These are phyloP conservation scores for Basidiobolus meristosporus DNA, from an alignment of 371 early-diverging fungal genomes.

Conservation along the genomic window DNA sequence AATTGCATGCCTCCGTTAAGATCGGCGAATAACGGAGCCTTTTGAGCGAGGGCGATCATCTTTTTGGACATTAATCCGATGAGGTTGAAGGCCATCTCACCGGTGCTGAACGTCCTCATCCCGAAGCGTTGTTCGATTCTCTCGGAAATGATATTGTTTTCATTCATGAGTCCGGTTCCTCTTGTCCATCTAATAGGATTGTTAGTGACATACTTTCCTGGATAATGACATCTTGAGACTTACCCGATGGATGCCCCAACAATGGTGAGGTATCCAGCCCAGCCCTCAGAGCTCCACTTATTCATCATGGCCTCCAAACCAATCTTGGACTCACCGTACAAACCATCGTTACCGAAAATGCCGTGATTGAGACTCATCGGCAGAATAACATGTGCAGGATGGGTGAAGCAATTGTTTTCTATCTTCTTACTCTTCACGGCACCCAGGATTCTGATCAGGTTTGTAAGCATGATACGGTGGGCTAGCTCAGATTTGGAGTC, in stretches of 20 bases:
- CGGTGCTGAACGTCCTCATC: slow-evolving; percentile 80
- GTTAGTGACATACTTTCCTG: too few species aligned
- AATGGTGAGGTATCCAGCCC: slow-evolving; percentile 75
- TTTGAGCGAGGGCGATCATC: slow-evolving; percentile 55
- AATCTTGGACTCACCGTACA: slow-evolving; percentile 91
- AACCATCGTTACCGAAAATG: slow-evolving; percentile 82
- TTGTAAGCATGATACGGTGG: slow-evolving; percentile 82
- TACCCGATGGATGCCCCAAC: slow-evolving; percentile 83
- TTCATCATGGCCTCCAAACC: slow-evolving; percentile 78
- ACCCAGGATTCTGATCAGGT: slow-evolving; percentile 64
- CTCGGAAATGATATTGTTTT: slow-evolving; percentile 82
- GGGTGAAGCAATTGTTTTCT: slow-evolving; percentile 50
- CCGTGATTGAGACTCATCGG: slow-evolving; percentile 95
- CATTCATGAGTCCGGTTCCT: slow-evolving; percentile 88
- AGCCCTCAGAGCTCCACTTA: slow-evolving; percentile 83
- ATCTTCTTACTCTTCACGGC: slow-evolving; percentile 71
- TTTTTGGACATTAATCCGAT: slow-evolving; percentile 76
- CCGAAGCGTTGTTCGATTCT: slow-evolving; percentile 70
- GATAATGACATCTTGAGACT: too few species aligned
- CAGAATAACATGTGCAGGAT: slow-evolving; percentile 79
- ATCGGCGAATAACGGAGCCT: slow-evolving; percentile 84
- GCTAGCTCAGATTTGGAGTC: slow-evolving; percentile 81
- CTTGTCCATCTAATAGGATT: slow-evolving; percentile 54
- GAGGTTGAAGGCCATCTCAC: slow-evolving; percentile 91
- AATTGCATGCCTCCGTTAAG: slow-evolving; percentile 81